phyloP scores from a whole-genome alignment of 202 grass and related monocot genomes.

The Dendrocalamus latiflorus region DNA sequence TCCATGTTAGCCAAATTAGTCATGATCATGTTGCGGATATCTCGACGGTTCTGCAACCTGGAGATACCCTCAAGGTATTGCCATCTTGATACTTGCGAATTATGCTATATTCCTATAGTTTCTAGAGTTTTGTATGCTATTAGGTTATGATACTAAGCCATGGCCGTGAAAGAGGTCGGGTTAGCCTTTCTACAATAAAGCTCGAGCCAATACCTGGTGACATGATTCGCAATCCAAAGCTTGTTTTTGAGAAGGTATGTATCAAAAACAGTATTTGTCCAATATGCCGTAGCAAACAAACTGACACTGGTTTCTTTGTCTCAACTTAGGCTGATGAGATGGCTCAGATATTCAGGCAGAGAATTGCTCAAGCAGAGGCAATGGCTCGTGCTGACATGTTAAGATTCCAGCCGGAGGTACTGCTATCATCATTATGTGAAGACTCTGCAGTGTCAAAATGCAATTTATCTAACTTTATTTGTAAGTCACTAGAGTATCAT shows the following conservation, averaged over 20 bases:
- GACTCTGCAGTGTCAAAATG: no score
- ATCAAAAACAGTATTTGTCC: neutral
- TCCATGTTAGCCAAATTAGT: no score
- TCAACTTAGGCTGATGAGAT: slow-evolving; percentile 84
- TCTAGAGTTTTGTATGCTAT: slow-evolving; percentile 3
- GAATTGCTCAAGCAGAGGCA: no score
- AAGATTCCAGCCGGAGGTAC: no score
- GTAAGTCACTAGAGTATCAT: no score
- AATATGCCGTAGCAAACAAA: slow-evolving; percentile 5
- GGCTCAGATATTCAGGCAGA: slow-evolving; percentile 99
- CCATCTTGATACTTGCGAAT: slow-evolving; percentile 14
- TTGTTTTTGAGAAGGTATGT: slow-evolving; percentile 88
- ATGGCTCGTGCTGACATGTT: no score
- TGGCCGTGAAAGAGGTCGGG: slow-evolving; percentile 89
- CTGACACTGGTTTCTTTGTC: slow-evolving; percentile 20
- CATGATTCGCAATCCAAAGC: slow-evolving; percentile 94
- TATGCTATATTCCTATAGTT: neutral
- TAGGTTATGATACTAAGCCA: slow-evolving; percentile 98
- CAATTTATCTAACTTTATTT: no score
- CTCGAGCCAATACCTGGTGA: slow-evolving; percentile 93
- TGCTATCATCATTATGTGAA: no score
- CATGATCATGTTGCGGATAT: slow-evolving; percentile 93
- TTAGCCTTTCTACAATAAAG: slow-evolving; percentile 95
- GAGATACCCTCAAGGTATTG: slow-evolving; percentile 88
- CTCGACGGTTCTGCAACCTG: slow-evolving; percentile 88